phyloP scores from a whole-genome alignment of 140 eudicot genomes.

The Oenanthe javanica region DNA sequence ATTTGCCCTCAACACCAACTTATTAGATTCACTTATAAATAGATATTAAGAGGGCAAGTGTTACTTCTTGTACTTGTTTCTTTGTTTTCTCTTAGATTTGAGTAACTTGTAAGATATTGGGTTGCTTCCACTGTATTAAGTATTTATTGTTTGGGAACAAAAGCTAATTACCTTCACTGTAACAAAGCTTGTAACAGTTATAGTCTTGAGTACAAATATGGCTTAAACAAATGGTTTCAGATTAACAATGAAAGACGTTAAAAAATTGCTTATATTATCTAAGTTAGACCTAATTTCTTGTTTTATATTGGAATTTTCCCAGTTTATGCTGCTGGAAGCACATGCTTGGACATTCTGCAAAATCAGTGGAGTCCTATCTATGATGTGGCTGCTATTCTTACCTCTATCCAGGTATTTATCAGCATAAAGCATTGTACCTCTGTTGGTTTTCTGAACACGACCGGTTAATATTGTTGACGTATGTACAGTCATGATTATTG shows the following conservation, averaged over 20 bases:
- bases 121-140: neutral
- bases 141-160: too few species aligned
- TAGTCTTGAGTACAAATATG: neutral
- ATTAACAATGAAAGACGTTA: too few species aligned
- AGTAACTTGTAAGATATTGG: neutral
- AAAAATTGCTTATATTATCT: too few species aligned
- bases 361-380: conserved; percentile 78
- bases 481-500: neutral
- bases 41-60: neutral
- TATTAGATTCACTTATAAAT: neutral
- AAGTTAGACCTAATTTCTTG: too few species aligned
- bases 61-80: neutral
- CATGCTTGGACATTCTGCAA: conserved; percentile 64
- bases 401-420: conserved; percentile 55
- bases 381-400: conserved; percentile 73
- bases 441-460: neutral
- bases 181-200: neutral
- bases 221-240: neutral
- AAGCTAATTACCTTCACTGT: neutral
- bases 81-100: neutral
- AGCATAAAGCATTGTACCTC: neutral
- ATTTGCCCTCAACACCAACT: neutral
- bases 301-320: neutral
- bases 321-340: conserved; percentile 61
- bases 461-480: neutral